These are phyloP conservation scores for Magnolia kwangsiensis DNA, from an alignment of 164 flowering plant genomes.

Conservation along the genomic window DNA sequence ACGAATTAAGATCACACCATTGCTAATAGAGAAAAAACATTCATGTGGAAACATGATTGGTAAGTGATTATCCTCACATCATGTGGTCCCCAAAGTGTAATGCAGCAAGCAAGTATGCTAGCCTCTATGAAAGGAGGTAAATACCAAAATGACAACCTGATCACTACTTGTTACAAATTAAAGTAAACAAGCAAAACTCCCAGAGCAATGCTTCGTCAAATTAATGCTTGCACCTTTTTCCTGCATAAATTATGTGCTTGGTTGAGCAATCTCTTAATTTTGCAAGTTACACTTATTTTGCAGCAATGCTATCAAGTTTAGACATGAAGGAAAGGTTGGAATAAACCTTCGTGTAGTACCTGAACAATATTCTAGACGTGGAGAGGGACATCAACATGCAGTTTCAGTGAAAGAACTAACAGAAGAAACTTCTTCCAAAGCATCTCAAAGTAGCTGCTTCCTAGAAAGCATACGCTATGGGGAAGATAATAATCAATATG, in stretches of 20 bases:
- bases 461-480: conserved; percentile 16
- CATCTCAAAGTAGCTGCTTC: conserved; percentile 13
- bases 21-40: no score
- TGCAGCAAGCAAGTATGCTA: no score
- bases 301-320: conserved; percentile 96
- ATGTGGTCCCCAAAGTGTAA: no score
- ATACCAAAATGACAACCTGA: no score
- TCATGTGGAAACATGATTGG: no score
- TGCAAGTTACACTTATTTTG: not conserved
- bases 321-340: conserved; percentile 91
- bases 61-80: no score
- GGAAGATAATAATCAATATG: conserved; percentile 27
- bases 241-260: not conserved
- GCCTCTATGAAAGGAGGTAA: no score
- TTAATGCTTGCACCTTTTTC: not conserved
- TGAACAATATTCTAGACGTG: conserved; percentile 33
- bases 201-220: no score
- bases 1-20: no score
- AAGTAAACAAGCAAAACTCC: no score
- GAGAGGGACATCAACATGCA: conserved; percentile 26
- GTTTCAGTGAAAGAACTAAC: conserved; percentile 16
- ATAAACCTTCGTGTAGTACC: conserved; percentile 68
- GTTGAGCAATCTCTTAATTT: conserved; percentile 5
- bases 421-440: conserved; percentile 23
- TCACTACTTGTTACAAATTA: no score